A percentile compares a stretch with the other conserved stretches of the same genome.
Conservation (phyloP, 1,284 basidiomycete genomes). For the Ceratobasidium sp. region DNA sequence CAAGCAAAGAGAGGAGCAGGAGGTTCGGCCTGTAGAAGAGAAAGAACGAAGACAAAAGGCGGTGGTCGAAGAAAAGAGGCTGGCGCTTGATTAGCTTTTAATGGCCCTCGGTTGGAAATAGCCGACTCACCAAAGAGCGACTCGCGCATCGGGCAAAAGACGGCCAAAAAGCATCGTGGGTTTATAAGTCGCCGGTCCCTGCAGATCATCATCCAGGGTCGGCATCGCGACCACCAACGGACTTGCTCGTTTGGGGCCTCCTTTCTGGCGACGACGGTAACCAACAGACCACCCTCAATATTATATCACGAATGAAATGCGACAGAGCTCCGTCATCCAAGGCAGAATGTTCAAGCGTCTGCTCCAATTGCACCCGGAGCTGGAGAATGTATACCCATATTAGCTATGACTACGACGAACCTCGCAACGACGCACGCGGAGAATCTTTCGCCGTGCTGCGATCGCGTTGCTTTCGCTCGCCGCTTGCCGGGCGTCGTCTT, state of each 20-base stretch:
- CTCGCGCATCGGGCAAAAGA: not conserved
- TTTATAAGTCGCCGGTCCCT: conserved; percentile 8
- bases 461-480: conserved; percentile 72
- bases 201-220: conserved; percentile 39
- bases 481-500: conserved; percentile 71
- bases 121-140: not conserved
- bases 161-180: not conserved
- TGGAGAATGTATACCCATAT: conserved; percentile 53
- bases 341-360: conserved; percentile 75
- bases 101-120: conserved; percentile 25
- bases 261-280: not conserved
- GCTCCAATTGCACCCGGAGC: conserved; percentile 77
- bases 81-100: conserved; percentile 38
- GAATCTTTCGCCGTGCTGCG: conserved; percentile 71
- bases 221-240: conserved; percentile 31
- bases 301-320: not conserved
- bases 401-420: conserved; percentile 52
- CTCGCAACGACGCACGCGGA: not conserved
- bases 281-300: not conserved
- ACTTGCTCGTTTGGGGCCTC: no score
- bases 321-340: conserved; percentile 76
- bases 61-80: conserved; percentile 28
- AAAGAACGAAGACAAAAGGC: conserved; percentile 35
- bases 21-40: conserved; percentile 42
- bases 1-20: conserved; percentile 17